Base-by-base conservation (phyloP, 2,329 filamentous ascomycete genomes). In the Epichloe bromicola region DNA sequence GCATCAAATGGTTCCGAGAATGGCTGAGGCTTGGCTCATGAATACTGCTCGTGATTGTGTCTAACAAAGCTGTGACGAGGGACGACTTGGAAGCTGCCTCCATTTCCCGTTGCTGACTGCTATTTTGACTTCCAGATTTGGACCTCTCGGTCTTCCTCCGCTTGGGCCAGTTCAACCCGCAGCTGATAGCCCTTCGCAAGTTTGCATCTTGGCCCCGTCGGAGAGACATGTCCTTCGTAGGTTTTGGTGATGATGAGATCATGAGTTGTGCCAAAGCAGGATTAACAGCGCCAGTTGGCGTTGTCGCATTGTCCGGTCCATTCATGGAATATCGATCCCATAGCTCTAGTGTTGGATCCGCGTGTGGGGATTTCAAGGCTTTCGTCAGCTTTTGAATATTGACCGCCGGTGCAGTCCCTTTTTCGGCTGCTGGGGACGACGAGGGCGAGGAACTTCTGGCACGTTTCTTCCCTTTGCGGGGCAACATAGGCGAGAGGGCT, bases 381-480 rank as follows among this genome's bases (percentile, higher is more conserved):
- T 75, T 71, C 39, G 77, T 75, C 41, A 83, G 66, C 55, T 74
- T 73, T 59, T 79, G 75, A 39, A 82, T 67, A 58, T 85, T 79
- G 54, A 83, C 69, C 0, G 74, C 60, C 6, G 73, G 70, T 1
- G 70, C 68, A 26, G 63, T 65, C 5, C 66, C 58, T 48, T 70
- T 73, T 14, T 75, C 68, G 15, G 66, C 54, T 45, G 76, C 74
- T 1, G 86, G 85, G 2, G 86, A 89, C 5, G 82, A 82, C 2
- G 75, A 68, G 1, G 86, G 85, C 1, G 86, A 89, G 12, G 85
- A 88, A 67, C 84, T 89, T 57, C 80, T 77, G 15, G 83, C 80
- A 51, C 86, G 77, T 64, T 89, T 90, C 57, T 73, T 78, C 54
- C 73, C 72, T 59, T 67, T 73, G 54, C 72, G 76, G 57, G 60